Evolutionary conservation across 2,329 filamentous ascomycete genomes (phyloP).

Genomic region (Pseudocercospora fuligena): DNA sequence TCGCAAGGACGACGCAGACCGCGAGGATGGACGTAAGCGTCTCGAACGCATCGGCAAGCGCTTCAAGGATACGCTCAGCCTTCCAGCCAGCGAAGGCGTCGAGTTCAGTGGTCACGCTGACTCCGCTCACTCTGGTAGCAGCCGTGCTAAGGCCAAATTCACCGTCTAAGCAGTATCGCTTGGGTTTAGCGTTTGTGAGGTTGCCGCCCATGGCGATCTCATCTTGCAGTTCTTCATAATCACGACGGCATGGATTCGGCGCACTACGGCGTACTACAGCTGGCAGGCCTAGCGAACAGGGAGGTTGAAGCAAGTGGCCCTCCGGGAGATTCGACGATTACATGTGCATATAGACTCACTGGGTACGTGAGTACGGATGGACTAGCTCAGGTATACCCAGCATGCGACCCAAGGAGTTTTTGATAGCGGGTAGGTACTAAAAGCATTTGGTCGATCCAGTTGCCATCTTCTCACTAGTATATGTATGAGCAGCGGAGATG

Average conservation of each 20-base stretch:
- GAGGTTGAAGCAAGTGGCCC: conserved; percentile 43
- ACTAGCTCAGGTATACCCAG: conserved; percentile 28
- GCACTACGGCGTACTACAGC: conserved; percentile 29
- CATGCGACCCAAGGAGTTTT: conserved; percentile 22
- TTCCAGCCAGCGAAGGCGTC: conserved; percentile 75
- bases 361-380: conserved; percentile 25
- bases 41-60: conserved; percentile 81
- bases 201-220: conserved; percentile 7
- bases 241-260: conserved; percentile 28
- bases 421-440: not conserved
- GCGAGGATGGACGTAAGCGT: conserved; percentile 82
- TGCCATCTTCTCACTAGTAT: not conserved
- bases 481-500: not conserved
- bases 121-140: conserved; percentile 88
- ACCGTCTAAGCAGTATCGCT: conserved; percentile 62
- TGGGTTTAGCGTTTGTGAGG: conserved; percentile 5
- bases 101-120: conserved; percentile 98
- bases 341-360: conserved; percentile 24
- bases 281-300: conserved; percentile 32
- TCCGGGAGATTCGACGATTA: conserved; percentile 30
- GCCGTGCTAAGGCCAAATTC: conserved; percentile 93
- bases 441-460: conserved; percentile 5
- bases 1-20: conserved; percentile 53
- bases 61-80: conserved; percentile 90
- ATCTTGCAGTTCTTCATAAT: conserved; percentile 16